Base-by-base conservation (phyloP, 2,329 filamentous ascomycete species). In the Aspergillus luchuensis region DNA sequence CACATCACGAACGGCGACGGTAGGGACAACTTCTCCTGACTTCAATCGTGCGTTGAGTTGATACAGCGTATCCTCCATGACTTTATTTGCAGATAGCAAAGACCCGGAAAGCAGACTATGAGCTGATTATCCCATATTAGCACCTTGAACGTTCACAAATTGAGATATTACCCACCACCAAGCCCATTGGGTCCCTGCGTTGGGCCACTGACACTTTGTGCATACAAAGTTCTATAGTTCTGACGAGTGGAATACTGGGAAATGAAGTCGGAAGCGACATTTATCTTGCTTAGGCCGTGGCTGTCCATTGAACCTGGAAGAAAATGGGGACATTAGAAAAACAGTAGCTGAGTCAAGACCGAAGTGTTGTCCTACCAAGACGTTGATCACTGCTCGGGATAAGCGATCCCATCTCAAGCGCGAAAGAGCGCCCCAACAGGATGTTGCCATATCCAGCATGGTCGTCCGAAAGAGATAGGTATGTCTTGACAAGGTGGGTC, bases 221-320 rank as follows among this genome's bases (percentile, higher is more conserved):
- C 85, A 72, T 97, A 92, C 10, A 92, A 87, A 71, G 94, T 94
- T 59, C 93, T 88, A 75, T 99, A 99, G 72, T 97, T 93, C 74
- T 99, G 96, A 39, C 95, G 90, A 25, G 92, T 96, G 3, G 94
- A 98, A 74, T 99, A 99, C 72, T 99, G 94, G 1, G 95, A 92
- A 72, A 99, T 87, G 69, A 99, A 97, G 73, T 98, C 94, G 2
- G 95, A 98, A 0, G 91, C 92, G 10, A 93, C 92, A 73, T 98
- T 97, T 74, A 97, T 89, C 63, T 87, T 87, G 57, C 87, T 86
- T 51, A 89, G 87, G 17, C 89, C 88, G 64, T 91, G 85, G 38
- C 84, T 85, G 66, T 96, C 91, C 52, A 99, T 87, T 6, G 91
- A 93, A 15, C 77, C 78, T 77, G 65, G 43, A 53, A 57, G 36